Conservation (phyloP, 1,284 basidiomycete species). For the Cutaneotrichosporon mucoides region DNA sequence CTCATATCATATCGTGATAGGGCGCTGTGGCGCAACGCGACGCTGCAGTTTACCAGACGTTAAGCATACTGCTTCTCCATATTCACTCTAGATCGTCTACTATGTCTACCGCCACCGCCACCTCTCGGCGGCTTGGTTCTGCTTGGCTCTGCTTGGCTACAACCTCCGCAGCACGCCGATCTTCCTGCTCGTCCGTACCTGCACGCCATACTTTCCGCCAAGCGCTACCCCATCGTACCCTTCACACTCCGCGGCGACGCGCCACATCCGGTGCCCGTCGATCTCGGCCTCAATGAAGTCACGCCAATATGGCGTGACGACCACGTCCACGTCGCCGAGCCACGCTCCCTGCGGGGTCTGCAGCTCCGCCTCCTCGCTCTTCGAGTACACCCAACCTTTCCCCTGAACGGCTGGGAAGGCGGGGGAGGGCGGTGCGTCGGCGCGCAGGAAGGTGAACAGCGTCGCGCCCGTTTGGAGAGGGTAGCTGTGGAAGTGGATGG, state of each 20-base stretch:
- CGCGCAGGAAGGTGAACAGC: conserved; percentile 72
- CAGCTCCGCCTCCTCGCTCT: conserved; percentile 62
- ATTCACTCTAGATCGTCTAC: no score
- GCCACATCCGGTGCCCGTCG: conserved; percentile 20
- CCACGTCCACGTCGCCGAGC: conserved; percentile 32
- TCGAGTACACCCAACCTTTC: conserved; percentile 66
- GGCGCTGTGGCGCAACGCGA: no score
- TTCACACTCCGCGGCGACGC: conserved; percentile 20
- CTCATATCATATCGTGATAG: no score
- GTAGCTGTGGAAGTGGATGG: conserved; percentile 41
- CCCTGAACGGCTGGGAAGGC: conserved; percentile 13
- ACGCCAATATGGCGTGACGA: conserved; percentile 33
- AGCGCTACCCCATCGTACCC: conserved; percentile 13
- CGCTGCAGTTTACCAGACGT: no score
- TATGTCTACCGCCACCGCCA: no score
- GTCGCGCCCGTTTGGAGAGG: conserved; percentile 77
- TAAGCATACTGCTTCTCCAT: no score
- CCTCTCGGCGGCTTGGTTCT: no score
- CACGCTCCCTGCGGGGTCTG: conserved; percentile 36
- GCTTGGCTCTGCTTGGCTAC: not conserved
- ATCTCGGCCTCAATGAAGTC: conserved; percentile 8
- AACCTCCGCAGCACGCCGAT: conserved; percentile 11
- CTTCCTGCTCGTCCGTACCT: conserved; percentile 6
- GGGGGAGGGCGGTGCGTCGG: conserved; percentile 50
- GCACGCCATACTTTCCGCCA: conserved; percentile 14